Evolutionary conservation across 2,329 filamentous ascomycete species (phyloP).

Genomic region (Hypoxylon sp.): DNA sequence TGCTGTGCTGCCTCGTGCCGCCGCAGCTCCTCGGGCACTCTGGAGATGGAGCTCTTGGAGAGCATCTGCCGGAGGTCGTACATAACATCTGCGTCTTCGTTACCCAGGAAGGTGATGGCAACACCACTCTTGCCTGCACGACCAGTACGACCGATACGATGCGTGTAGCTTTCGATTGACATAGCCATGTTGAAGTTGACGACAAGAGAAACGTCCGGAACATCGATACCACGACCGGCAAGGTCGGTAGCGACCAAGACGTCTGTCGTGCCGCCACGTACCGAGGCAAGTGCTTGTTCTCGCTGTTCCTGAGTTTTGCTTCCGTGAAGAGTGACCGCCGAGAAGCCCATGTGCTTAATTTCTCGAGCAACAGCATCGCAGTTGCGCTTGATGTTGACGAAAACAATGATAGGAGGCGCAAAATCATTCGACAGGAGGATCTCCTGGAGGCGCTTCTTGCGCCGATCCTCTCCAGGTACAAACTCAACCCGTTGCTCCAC

Average conservation of each 20-base stretch:
- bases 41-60: slow-evolving; percentile 86
- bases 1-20: slow-evolving; percentile 93
- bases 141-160: slow-evolving; percentile 95
- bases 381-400: slow-evolving; percentile 99
- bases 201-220: slow-evolving; percentile 91
- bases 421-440: slow-evolving; percentile 86
- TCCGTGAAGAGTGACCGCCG: slow-evolving; percentile 89
- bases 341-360: slow-evolving; percentile 94
- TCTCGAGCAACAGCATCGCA: slow-evolving; percentile 95
- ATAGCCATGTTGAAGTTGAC: slow-evolving; percentile 99
- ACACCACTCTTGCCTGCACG: slow-evolving; percentile 97
- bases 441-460: slow-evolving; percentile 94
- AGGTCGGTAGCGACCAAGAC: slow-evolving; percentile 96
- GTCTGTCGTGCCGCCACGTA: slow-evolving; percentile 83
- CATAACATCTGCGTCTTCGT: slow-evolving; percentile 88
- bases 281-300: slow-evolving; percentile 88
- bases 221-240: slow-evolving; percentile 97
- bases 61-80: slow-evolving; percentile 98
- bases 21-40: slow-evolving; percentile 90
- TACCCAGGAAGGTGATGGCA: slow-evolving; percentile 93
- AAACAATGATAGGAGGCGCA: slow-evolving; percentile 92
- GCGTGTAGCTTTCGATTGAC: slow-evolving; percentile 94
- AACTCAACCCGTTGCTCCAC: slow-evolving; percentile 98
- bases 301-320: slow-evolving; percentile 98
- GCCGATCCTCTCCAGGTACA: slow-evolving; percentile 88